These are phyloP conservation scores for Camelina neglecta DNA, from an alignment of 345 rosid species.

Conservation along the genomic window DNA sequence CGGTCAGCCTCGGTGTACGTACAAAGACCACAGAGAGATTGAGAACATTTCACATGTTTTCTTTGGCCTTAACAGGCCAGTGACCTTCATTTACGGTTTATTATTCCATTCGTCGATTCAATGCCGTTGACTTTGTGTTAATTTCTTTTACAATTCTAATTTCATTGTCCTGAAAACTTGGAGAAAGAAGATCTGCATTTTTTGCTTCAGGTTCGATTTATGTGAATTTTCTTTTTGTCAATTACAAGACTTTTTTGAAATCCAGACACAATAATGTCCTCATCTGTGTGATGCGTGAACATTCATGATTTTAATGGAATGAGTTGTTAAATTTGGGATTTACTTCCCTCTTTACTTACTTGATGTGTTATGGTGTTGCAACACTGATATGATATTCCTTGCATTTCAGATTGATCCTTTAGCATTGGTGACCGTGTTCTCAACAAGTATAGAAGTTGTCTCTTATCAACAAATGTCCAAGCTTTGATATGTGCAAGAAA, in stretches of 20 bases:
- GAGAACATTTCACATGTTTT: neutral
- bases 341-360: too few relatives aligned
- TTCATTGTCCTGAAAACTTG: conserved; percentile 21
- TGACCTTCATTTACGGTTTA: neutral
- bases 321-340: neutral
- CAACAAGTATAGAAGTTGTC: too few relatives aligned
- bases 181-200: conserved; percentile 30
- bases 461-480: too few relatives aligned
- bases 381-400: too few relatives aligned
- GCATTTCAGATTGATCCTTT: too few relatives aligned
- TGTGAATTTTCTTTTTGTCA: conserved; percentile 12
- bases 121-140: conserved; percentile 21
- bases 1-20: neutral
- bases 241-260: conserved; percentile 1
- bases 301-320: neutral
- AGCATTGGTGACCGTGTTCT: too few relatives aligned
- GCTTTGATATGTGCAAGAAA: too few relatives aligned
- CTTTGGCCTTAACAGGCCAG: neutral
- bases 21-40: neutral
- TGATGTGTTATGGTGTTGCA: too few relatives aligned
- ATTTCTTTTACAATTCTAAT: neutral
- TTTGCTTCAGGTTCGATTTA: conserved; percentile 2
- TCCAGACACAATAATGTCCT: neutral
- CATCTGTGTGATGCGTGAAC: neutral
- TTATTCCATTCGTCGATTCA: conserved; percentile 1